A percentile compares a stretch with the other conserved stretches of the same genome.
Evolutionary conservation across 2,329 filamentous ascomycete genomes (phyloP).

Genomic region (Aureobasidium sp.): DNA sequence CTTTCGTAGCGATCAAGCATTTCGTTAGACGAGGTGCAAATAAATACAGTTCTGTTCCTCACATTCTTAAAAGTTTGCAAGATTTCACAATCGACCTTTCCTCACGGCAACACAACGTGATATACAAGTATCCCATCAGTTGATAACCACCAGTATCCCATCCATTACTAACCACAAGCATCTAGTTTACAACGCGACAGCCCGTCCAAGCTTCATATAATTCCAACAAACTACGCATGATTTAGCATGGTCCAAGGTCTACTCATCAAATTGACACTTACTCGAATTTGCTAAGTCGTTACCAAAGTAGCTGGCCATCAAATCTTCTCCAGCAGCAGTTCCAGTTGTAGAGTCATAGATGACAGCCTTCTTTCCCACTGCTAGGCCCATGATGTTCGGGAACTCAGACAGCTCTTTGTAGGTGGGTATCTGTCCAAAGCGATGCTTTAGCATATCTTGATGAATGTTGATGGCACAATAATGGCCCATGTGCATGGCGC

Average conservation of each 20-base stretch:
- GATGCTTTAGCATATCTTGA: conserved; percentile 62
- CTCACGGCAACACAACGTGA: not conserved
- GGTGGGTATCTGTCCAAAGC: conserved; percentile 29
- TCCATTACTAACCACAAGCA: no score
- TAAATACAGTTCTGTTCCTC: not conserved
- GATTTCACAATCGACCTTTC: not conserved
- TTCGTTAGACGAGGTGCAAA: not conserved
- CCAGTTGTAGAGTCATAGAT: conserved; percentile 54
- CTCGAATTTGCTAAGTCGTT: conserved; percentile 50
- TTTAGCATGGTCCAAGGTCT: not conserved
- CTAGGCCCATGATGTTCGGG: conserved; percentile 60
- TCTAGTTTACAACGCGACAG: not conserved
- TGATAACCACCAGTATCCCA: no score
- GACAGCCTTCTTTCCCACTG: conserved; percentile 63
- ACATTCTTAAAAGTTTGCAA: not conserved
- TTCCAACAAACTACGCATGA: conserved; percentile 1
- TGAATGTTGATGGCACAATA: conserved; percentile 42
- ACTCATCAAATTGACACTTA: not conserved
- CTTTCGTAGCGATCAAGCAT: not conserved
- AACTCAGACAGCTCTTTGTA: conserved; percentile 36
- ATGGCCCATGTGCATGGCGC: conserved; percentile 67
- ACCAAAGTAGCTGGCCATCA: conserved; percentile 58
- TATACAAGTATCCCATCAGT: not conserved
- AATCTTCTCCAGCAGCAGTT: conserved; percentile 54
- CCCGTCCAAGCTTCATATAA: conserved; percentile 9